Base-by-base conservation (phyloP, 345 rosid genomes). In the Linum tenue region DNA sequence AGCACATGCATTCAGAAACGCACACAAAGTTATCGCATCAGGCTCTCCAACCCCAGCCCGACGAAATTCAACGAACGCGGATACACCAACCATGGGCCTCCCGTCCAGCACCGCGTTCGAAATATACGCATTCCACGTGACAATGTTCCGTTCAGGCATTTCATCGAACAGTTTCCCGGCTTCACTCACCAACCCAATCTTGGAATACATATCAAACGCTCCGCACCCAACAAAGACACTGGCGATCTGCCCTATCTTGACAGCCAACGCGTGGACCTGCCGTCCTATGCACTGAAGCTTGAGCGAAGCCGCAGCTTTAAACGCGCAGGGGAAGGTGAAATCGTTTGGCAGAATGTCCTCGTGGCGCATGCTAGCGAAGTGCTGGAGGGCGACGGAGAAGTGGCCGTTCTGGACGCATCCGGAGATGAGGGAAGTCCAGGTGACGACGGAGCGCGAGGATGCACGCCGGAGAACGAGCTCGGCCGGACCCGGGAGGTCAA, bases 201-300 rank as follows among this genome's bases (percentile, higher is more conserved):
- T 89, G 9, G 64, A 76, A 48, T 87, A 91, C 96, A 91, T 83
- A 70, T 89, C 92, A 17, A 91, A 87, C 55, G 89, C 88, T 56
- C 89, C 82, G 72, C 90, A 85, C n/a, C 90, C 89, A 37, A 87
- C 89, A 38, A 89, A 91, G 37, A 79, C 82, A 72, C 83, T 85
- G 3, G 57, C 0, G n/a, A 83, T 73, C 64, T 67, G 69, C 22
- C 90, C 86, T 55, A 71, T 76, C 74, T 87, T 89, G 8, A 91
- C 61, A 14, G 92, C 81, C 62, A 84, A 71, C 7, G 80, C 84
- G 12, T 89, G 95, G 66, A 83, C 60, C 76, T 85, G 96, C 62
- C 65, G 78, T 39, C 95, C 96, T 0, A 77, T 57, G 15, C 67
- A 44, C 1, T 84, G 75, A 15, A 73, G 59, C 5, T 74, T 62